Evolutionary conservation across 2,329 filamentous ascomycete species (phyloP).

Genomic region (Diaporthe caulivora): DNA sequence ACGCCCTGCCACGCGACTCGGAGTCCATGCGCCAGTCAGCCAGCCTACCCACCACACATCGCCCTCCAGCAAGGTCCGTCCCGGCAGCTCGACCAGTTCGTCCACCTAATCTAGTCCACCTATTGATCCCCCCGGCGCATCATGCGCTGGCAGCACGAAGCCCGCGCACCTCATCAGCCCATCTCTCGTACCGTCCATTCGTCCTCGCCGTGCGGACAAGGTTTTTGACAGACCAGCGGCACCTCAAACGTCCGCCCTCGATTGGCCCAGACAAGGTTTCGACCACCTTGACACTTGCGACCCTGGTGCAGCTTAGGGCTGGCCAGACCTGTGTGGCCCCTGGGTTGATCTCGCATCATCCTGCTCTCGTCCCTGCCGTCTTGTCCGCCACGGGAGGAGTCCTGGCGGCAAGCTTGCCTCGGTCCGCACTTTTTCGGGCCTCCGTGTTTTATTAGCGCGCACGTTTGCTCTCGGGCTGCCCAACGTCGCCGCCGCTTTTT

Average conservation of each 20-base stretch:
- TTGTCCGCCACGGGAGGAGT: not conserved
- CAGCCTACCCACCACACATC: not conserved
- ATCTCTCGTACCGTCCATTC: not conserved
- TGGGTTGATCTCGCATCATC: constrained; percentile 20
- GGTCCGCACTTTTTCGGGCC: constrained; percentile 9
- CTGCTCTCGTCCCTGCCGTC: constrained; percentile 19
- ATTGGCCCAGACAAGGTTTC: constrained; percentile 26
- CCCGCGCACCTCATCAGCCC: not conserved
- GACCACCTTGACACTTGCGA: constrained; percentile 23
- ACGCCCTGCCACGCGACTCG: constrained; percentile 26
- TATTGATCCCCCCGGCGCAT: constrained; percentile 12
- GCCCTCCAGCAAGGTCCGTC: constrained; percentile 34
- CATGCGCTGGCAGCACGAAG: constrained; percentile 36
- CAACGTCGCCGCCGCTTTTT: not conserved
- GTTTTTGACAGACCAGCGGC: constrained; percentile 26
- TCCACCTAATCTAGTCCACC: not conserved
- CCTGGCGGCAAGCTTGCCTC: constrained; percentile 21
- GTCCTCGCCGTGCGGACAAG: constrained; percentile 16
- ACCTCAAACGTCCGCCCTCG: constrained; percentile 14
- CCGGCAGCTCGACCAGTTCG: constrained; percentile 10
- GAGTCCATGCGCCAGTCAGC: not conserved
- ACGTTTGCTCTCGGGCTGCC: constrained; percentile 31
- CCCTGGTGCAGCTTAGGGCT: constrained; percentile 30
- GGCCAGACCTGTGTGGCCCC: constrained; percentile 19
- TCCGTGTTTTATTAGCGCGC: constrained; percentile 21